These are phyloP conservation scores for Arabidopsis lyrata DNA, from an alignment of 441 rosid species.

Conservation along the genomic window DNA sequence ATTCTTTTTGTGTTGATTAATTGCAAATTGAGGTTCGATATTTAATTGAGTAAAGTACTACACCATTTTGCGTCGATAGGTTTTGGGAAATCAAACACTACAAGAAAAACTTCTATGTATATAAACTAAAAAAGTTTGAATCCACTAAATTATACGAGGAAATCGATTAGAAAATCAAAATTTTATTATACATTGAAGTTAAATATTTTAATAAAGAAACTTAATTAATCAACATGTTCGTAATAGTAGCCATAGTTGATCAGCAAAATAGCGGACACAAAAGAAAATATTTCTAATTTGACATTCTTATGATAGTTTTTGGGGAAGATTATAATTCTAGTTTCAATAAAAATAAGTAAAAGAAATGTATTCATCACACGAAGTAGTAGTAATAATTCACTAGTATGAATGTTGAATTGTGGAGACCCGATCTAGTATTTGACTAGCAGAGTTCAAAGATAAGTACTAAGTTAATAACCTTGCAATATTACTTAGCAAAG, in stretches of 20 bases:
- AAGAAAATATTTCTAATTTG: background rate
- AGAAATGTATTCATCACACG: background rate
- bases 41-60: too few relatives aligned
- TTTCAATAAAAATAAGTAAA: conserved; percentile 8
- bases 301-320: background rate
- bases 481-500: conserved; percentile 5
- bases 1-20: too few relatives aligned
- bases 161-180: background rate
- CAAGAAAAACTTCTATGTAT: background rate
- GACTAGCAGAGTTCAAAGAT: conserved; percentile 9
- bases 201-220: background rate
- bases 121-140: background rate
- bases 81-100: background rate
- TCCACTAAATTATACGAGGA: background rate
- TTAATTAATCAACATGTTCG: background rate
- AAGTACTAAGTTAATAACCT: conserved; percentile 9
- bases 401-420: background rate
- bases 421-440: conserved; percentile 19
- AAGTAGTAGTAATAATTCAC: background rate
- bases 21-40: too few relatives aligned
- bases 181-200: background rate
- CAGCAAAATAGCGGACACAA: background rate
- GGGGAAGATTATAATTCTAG: background rate
- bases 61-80: too few relatives aligned
- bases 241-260: background rate